These are phyloP conservation scores for Fusarium odoratissimum DNA, from an alignment of 2,329 filamentous ascomycete genomes.

Conservation along the genomic window DNA sequence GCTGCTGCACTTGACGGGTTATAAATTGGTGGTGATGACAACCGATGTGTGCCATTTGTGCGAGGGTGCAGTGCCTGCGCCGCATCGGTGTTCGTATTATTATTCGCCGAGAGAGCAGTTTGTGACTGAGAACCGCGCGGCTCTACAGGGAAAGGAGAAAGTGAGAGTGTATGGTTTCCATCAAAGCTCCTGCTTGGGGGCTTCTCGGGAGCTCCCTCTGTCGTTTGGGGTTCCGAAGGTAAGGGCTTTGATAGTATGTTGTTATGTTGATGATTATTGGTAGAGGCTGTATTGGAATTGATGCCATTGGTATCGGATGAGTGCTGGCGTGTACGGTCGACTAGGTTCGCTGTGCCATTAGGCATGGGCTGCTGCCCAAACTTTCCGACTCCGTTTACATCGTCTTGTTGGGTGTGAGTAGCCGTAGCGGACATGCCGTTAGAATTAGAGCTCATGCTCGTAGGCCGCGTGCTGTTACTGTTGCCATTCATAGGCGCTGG, in stretches of 20 bases:
- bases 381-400: slow-evolving; percentile 30
- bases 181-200: slow-evolving; percentile 31
- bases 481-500: slow-evolving; percentile 58
- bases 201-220: slow-evolving; percentile 28
- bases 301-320: slow-evolving; percentile 36
- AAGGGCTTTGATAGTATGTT: slow-evolving; percentile 39
- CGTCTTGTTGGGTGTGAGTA: slow-evolving; percentile 46
- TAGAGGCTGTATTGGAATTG: slow-evolving; percentile 14
- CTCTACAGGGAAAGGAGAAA: slow-evolving; percentile 28
- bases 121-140: slow-evolving; percentile 32
- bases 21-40: slow-evolving; percentile 73
- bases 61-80: slow-evolving; percentile 42
- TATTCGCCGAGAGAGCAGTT: slow-evolving; percentile 28
- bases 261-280: slow-evolving; percentile 27
- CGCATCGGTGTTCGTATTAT: slow-evolving; percentile 44
- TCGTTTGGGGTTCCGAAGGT: slow-evolving; percentile 33
- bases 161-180: slow-evolving; percentile 16
- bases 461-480: slow-evolving; percentile 54
- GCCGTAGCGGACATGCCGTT: slow-evolving; percentile 63
- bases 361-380: slow-evolving; percentile 38
- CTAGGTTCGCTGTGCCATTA: slow-evolving; percentile 46
- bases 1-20: slow-evolving; percentile 54
- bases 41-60: slow-evolving; percentile 62
- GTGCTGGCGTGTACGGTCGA: slow-evolving; percentile 46
- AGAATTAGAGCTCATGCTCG: slow-evolving; percentile 69